Base-by-base conservation (phyloP, 257 asterid genomes). In the Leonotis leonurus region DNA sequence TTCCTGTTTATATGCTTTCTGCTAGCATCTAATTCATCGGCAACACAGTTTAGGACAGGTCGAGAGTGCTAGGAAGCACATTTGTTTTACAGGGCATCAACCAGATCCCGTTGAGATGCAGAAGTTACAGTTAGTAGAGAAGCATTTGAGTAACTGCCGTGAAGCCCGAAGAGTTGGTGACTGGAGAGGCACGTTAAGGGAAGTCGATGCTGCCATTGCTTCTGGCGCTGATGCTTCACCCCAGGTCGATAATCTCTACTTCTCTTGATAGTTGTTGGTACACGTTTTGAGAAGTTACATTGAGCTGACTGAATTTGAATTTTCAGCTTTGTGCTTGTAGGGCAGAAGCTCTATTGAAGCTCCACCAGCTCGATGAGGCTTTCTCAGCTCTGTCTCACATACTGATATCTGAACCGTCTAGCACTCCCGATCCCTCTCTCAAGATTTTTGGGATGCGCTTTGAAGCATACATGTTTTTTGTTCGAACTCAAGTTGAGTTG, bases 331-430 rank as follows among this genome's bases (percentile, higher is more conserved):
- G 62, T 74, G 94, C 95, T 11, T 86, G 95, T 72, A 81, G 85
- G 75, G 97, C 95, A 20, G 98, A 92, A 80, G 92, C 95, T 60
- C 83, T 82, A 40, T 65, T 89, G 77, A 86, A 92, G 83, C 86
- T 89, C 56, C 85, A 77, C 79, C 83, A 72, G 43, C 60, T 80
- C 16, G 87, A 86, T 6, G 90, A 83, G 46, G 95, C 98, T 29
- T 75, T 62, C 35, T 52, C 43, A 29, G 72, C 84, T 33, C 58
- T 86, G 32, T 71, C 95, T 33, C 71, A 64, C 57, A 26, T 79
- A 39, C 76, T 83, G 56, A 73, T 70, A 70, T 75, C 74, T 26
- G 83, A 75, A 53, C 22, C 69, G 2, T 41, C 64, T 16, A 18
- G 68, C 52, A 30, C 21, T 36, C 64, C 68, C 36, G 72, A 52